Base-by-base conservation (phyloP, 78 protist species). In the Speleostelium caveatum region DNA sequence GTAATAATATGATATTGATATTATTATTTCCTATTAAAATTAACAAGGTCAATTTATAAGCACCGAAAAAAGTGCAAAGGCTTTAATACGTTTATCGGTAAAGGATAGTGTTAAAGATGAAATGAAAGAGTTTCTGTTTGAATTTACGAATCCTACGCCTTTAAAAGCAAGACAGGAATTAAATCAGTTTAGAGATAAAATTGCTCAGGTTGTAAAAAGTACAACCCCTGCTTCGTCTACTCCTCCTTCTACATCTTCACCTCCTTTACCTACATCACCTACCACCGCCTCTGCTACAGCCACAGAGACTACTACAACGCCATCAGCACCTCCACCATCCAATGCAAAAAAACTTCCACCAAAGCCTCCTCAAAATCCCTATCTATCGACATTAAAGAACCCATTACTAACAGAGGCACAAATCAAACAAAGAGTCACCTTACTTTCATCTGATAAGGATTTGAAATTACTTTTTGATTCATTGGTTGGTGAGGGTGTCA, bases 111-210 rank as follows among this genome's bases (percentile, higher is more conserved):
- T 32, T 7, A n/a, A 49, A 14, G 53, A 72, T 17, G 45, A 36
- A 51, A 61, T 74, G 28, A 61, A 83, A 60, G 91, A 83, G 12
- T 83, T 69, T 56, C 28, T 83, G 35, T 83, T 83, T 69, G 91
- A 83, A 41, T 83, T 83, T 59, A 83, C 51, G 38, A 77, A 83
- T 60, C 51, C 67, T 21, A 38, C 61, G 26, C n/a, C n/a, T n/a
- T n/a, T n/a, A n/a, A 69, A 83, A 51, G 91, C 91, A 69, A 51
- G 91, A 59, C 21, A 61, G 10, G 91, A 83, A 63, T 41, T 83
- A 7, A 83, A 67, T 42, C 41, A 30, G 24, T 83, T 83, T 60
- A 68, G 68, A 41, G 91, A 83, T 8, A 36, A 59, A 1, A 83
- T 83, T 14, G 91, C 75, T 4, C 53, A 41, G 32, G 55, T 73